Evolutionary conservation across 495 filamentous ascomycete species (phyloP), one percentile per base, ranked within the genome.

Genomic region (Cryomyces minteri): DNA sequence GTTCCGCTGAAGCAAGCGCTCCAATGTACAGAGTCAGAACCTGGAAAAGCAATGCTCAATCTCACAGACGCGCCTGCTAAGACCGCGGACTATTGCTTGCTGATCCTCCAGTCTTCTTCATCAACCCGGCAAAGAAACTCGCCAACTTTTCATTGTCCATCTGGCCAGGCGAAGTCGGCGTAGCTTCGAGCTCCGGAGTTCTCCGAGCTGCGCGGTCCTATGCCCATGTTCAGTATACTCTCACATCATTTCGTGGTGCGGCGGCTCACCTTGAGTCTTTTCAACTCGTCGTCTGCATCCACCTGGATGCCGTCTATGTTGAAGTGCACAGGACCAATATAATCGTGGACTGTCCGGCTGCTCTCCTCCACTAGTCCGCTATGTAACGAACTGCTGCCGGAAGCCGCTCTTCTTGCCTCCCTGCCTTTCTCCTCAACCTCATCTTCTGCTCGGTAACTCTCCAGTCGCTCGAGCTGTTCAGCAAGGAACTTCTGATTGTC

Each of bases 241-340:
- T 38, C 12, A 38, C 34, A 38, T 38, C 12, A 38, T 14, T 10
- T 10, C 9, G 34, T 14, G 34, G 12, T 14, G 34, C 3, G 18
- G 34, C 34, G 4, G 8, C 40, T 31, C 64, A 90, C 86, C 73
- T 84, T 85, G 40, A 94, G 68, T 57, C 82, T 76, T 58, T 87
- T 81, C 42, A 94, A 61, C 82, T 93, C 90, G 50, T 94, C 90
- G 54, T 96, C 88, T 6, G 87, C 87, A 63, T 96, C 86, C 6
- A 95, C 85, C 56, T 95, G 88, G 45, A 96, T 94, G 46, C 88
- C 88, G 18, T 88, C 88, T 72, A 94, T 85, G 56, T 96, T 96
- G 62, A 94, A 93, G 53, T 95, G 87, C 48, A 94, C 86, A 4
- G 88, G 88, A 0, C 88, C 88, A 48, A 94, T 93, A 51, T 94